Evolutionary conservation across 495 filamentous ascomycete genomes (phyloP).

Genomic region (Neurospora hispaniola): DNA sequence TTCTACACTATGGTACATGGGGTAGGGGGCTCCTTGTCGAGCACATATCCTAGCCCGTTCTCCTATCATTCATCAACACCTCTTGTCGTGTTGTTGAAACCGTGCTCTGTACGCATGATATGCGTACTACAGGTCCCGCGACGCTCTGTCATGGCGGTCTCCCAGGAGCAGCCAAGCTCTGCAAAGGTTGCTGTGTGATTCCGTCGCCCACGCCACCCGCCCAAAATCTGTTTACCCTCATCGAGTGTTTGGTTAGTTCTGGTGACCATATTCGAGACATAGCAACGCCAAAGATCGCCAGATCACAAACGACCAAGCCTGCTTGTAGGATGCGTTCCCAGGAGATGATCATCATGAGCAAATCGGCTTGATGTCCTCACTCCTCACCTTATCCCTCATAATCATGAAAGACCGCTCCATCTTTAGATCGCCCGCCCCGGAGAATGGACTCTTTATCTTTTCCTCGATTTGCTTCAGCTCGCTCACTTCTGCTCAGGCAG

Average conservation of each 20-base stretch:
- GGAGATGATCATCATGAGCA: not conserved
- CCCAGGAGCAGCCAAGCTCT: not conserved
- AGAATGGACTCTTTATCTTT: not conserved
- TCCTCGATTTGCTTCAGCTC: slow-evolving; percentile 8
- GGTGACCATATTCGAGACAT: not conserved
- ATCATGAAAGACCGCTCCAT: slow-evolving; percentile 6
- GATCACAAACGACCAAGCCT: not conserved
- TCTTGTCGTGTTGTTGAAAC: not conserved
- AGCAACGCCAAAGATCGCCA: not conserved
- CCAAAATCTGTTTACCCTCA: not conserved
- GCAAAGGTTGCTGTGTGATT: not conserved
- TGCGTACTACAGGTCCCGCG: not conserved
- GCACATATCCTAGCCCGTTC: not conserved
- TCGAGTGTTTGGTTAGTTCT: not conserved
- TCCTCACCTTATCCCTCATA: not conserved
- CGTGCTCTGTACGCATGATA: not conserved
- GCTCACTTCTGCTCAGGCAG: slow-evolving; percentile 8
- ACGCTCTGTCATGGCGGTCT: not conserved
- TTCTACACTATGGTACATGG: slow-evolving; percentile 20
- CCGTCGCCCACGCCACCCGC: not conserved
- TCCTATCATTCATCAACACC: not conserved
- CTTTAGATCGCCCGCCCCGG: slow-evolving; percentile 8
- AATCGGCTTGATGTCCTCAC: not conserved
- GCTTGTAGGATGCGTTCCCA: not conserved
- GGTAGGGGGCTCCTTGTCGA: not conserved